These are phyloP conservation scores for Lippia alba DNA, from an alignment of 305 asterid genomes.

Conservation along the genomic window DNA sequence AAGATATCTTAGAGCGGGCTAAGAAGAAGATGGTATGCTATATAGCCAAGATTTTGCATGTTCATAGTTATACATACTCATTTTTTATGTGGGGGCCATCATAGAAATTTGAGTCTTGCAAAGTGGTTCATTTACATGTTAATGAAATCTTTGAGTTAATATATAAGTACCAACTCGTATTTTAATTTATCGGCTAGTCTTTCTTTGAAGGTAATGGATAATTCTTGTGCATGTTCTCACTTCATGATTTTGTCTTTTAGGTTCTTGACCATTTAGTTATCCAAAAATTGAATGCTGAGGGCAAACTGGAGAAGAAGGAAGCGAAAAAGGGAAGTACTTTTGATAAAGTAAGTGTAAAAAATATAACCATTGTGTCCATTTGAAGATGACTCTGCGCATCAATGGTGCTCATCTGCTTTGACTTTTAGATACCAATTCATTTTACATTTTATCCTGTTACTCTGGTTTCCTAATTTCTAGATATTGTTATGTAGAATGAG, in stretches of 20 bases:
- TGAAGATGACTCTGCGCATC: constrained; percentile 22
- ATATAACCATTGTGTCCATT: constrained; percentile 15
- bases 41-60: constrained; percentile 24
- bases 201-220: constrained; percentile 24
- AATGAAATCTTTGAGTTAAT: constrained; percentile 1
- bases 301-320: constrained; percentile 97
- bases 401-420: constrained; percentile 13
- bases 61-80: constrained; percentile 8
- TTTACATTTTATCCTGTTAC: constrained; percentile 2
- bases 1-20: constrained; percentile 98
- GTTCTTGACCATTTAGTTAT: constrained; percentile 99
- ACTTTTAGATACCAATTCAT: constrained; percentile 4
- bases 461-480: constrained; percentile 19
- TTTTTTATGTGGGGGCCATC: constrained; percentile 18
- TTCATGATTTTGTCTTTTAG: constrained; percentile 45
- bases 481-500: constrained; percentile 72
- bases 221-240: constrained; percentile 30
- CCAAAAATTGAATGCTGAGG: constrained; percentile 97
- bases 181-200: constrained; percentile 9
- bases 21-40: constrained; percentile 95
- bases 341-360: constrained; percentile 76
- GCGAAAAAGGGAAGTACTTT: constrained; percentile 83
- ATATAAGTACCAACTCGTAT: neutral
- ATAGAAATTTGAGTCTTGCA: constrained; percentile 10
- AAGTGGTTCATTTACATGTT: constrained; percentile 25